A percentile compares a stretch with the other conserved stretches of the same genome.
Evolutionary conservation across 345 rosid genomes (phyloP).

Genomic region (Citropsis articulata): DNA sequence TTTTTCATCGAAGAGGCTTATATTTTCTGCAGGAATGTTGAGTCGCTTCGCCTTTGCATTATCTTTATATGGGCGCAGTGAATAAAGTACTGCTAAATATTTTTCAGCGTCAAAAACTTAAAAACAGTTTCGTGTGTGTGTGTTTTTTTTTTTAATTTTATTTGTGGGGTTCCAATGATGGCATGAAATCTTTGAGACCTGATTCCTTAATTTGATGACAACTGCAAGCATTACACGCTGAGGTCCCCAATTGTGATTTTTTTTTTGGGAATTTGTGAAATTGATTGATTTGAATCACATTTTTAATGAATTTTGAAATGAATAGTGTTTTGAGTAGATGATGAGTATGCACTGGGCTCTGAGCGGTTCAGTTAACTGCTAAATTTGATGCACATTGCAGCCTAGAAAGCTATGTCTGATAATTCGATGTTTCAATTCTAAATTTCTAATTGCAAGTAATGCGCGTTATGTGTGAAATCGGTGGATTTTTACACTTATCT

Average conservation of each 20-base stretch:
- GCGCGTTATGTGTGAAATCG: background rate
- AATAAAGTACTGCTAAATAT: conserved; percentile 41
- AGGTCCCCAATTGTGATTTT: conserved; percentile 25
- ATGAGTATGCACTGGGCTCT: conserved; percentile 71
- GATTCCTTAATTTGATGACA: conserved; percentile 41
- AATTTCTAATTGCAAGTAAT: background rate
- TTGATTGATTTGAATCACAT: background rate
- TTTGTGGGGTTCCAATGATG: conserved; percentile 43
- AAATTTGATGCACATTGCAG: conserved; percentile 44
- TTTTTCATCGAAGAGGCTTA: conserved; percentile 24
- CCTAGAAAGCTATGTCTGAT: conserved; percentile 62
- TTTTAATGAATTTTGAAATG: background rate
- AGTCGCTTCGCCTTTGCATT: conserved; percentile 36
- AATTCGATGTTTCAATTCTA: too few relatives aligned
- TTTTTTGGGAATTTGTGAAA: too few relatives aligned
- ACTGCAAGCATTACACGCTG: conserved; percentile 38
- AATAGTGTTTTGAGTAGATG: conserved; percentile 21
- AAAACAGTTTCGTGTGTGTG: too few relatives aligned
- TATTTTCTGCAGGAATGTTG: conserved; percentile 46
- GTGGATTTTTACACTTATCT: too few relatives aligned
- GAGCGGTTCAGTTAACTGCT: conserved; percentile 28
- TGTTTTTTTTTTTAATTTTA: too few relatives aligned
- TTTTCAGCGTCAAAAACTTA: rapidly evolving
- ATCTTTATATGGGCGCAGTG: conserved; percentile 34
- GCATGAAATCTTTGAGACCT: conserved; percentile 61